These are phyloP conservation scores for Rhizophora apiculata DNA, from an alignment of 345 rosid genomes.

Conservation along the genomic window DNA sequence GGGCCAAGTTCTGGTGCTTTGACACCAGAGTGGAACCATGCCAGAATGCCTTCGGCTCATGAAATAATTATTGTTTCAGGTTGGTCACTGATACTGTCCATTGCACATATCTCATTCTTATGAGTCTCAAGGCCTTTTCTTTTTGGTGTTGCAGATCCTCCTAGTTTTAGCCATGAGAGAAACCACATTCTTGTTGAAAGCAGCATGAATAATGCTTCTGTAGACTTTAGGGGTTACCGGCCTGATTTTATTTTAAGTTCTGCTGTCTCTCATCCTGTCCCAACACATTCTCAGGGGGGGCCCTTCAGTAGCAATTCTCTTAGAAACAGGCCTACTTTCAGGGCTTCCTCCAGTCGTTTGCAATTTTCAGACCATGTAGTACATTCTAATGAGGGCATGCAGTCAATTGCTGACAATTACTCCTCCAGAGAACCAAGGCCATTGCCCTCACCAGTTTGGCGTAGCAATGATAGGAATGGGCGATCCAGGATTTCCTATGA, in stretches of 20 bases:
- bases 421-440: conserved; percentile 27
- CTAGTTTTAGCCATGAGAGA: conserved; percentile 49
- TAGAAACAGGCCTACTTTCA: conserved; percentile 12
- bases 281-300: conserved; percentile 1
- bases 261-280: conserved; percentile 6
- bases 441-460: conserved; percentile 26
- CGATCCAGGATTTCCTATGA: conserved; percentile 24
- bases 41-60: conserved; percentile 13
- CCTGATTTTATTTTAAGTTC: conserved; percentile 37
- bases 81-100: neutral
- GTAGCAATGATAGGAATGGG: conserved; percentile 18
- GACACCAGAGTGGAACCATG: conserved; percentile 11
- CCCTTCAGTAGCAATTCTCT: conserved; percentile 6
- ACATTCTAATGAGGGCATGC: conserved; percentile 12
- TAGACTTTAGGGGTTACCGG: conserved; percentile 45
- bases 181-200: conserved; percentile 41
- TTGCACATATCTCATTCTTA: no score
- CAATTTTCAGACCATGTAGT: conserved; percentile 9
- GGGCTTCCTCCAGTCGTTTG: conserved; percentile 4
- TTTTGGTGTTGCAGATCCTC: conserved; percentile 46
- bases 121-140: no score
- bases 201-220: conserved; percentile 35
- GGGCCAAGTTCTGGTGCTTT: conserved; percentile 10
- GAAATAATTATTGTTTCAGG: conserved; percentile 3
- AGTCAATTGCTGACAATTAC: conserved; percentile 15